Base-by-base conservation (phyloP, 2,329 filamentous ascomycete species). In the Clarireedia monteithiana region DNA sequence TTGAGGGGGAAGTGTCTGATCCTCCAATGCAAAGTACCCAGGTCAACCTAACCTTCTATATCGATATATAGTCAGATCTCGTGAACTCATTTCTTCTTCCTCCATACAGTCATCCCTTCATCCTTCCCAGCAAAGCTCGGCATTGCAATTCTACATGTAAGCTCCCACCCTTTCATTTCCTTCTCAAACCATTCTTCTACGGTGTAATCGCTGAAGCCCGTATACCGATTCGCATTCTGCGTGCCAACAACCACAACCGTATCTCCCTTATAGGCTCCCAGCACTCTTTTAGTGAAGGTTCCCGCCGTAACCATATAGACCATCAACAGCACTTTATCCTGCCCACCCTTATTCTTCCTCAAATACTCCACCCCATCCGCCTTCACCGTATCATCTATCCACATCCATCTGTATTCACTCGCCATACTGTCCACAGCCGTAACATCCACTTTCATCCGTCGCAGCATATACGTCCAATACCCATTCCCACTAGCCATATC, bases 51-150 rank as follows among this genome's bases (percentile, higher is more conserved):
- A 14, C 12, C 10, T 12, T 34, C 30, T 20, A 34, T 12, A 12
- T 14, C 4, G 30, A 34, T 4, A 34, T 4, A 34, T 34, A 12
- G 7, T 34, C 4, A 34, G 9, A 34, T 12, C 9, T 34, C 10
- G 4, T 9, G 3, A 12, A 10, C 38, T 27, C 10, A 26, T 15
- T 45, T 47, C 14, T 17, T 61, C 38, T 36, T 60, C 42, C 46
- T 57, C 60, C 58, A 89, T 20, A 88, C 77, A 69, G 84, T 90
- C 55, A 90, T 65, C 0, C 83, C 86, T 71, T 91, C 86, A 63
- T 91, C 87, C 69, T 90, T 90, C 27, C 84, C 86, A 2, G 85
- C 82, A 70, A 90, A 90, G 68, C 84, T 88, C 23, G 86, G 86
- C 66, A 91, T 68, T 4, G 86, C 78, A 59, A 89, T 75, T 72